Conservation (phyloP, 352 stramenopile species). For the Peronospora tabacina region DNA sequence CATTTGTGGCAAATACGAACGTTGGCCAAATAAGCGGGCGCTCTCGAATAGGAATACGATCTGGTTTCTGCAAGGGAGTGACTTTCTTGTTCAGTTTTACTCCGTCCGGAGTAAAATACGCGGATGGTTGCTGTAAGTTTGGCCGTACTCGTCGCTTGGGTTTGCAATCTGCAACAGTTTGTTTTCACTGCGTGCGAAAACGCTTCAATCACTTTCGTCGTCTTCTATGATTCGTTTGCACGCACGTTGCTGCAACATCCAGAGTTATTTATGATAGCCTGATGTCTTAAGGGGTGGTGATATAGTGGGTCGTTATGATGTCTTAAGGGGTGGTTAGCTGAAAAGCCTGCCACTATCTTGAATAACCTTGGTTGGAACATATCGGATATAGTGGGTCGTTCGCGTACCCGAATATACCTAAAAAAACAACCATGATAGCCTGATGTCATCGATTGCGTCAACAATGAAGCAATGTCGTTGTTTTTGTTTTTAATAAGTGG, state of each 20-base stretch:
- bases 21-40: constrained; percentile 25
- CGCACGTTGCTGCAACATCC: neutral
- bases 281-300: too few species aligned
- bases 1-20: constrained; percentile 60
- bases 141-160: constrained; percentile 17
- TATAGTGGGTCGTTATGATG: too few species aligned
- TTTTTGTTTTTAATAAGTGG: too few species aligned
- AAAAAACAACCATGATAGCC: too few species aligned
- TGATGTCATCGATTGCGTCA: too few species aligned
- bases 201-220: constrained; percentile 25
- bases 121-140: constrained; percentile 59
- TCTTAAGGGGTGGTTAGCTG: too few species aligned
- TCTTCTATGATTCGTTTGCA: constrained; percentile 25
- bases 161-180: constrained; percentile 32
- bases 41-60: constrained; percentile 71
- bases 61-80: constrained; percentile 31
- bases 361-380: too few species aligned
- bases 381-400: too few species aligned
- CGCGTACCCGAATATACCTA: too few species aligned
- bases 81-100: constrained; percentile 37
- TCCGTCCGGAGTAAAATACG: constrained; percentile 54
- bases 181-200: constrained; percentile 36
- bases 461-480: too few species aligned
- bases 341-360: too few species aligned
- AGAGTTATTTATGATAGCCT: too few species aligned